Conservation (phyloP, 768 basidiomycete genomes). For the Auriculariales sp. region DNA sequence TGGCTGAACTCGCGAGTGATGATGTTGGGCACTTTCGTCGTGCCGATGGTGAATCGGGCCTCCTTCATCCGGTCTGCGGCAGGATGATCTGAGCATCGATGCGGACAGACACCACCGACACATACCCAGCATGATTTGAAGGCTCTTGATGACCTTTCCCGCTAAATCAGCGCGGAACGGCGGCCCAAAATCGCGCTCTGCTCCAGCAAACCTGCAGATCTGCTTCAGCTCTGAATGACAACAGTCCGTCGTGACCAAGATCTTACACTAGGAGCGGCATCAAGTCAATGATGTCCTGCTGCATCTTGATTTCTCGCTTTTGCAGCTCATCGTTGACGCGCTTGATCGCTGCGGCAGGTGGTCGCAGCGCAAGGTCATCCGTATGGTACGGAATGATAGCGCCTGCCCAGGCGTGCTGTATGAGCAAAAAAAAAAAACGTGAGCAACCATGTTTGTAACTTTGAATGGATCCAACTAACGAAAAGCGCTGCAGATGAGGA, state of each 20-base stretch:
- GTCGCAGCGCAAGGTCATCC: constrained; percentile 1
- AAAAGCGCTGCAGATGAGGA: no score
- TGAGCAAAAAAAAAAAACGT: no score
- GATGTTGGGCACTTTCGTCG: constrained; percentile 8
- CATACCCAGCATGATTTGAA: constrained; percentile 14
- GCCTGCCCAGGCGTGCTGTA: constrained; percentile 10
- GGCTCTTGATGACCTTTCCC: constrained; percentile 9
- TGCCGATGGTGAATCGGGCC: constrained; percentile 8
- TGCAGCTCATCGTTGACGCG: constrained; percentile 12
- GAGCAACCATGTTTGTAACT: no score
- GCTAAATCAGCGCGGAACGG: constrained; percentile 10
- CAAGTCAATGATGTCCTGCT: constrained; percentile 11
- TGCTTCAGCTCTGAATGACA: neutral
- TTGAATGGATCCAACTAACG: no score
- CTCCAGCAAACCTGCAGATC: constrained; percentile 12
- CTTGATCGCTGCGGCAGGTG: constrained; percentile 6
- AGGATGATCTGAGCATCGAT: neutral
- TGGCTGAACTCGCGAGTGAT: constrained; percentile 11
- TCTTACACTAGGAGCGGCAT: constrained; percentile 12
- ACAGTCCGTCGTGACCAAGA: neutral
- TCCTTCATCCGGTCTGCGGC: constrained; percentile 10
- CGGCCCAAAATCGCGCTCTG: constrained; percentile 10
- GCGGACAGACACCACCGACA: neutral
- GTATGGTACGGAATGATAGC: constrained; percentile 9
- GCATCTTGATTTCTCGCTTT: constrained; percentile 13